phyloP scores from a whole-genome alignment of 2,329 filamentous ascomycete species.

The Aspergillus calidoustus region DNA sequence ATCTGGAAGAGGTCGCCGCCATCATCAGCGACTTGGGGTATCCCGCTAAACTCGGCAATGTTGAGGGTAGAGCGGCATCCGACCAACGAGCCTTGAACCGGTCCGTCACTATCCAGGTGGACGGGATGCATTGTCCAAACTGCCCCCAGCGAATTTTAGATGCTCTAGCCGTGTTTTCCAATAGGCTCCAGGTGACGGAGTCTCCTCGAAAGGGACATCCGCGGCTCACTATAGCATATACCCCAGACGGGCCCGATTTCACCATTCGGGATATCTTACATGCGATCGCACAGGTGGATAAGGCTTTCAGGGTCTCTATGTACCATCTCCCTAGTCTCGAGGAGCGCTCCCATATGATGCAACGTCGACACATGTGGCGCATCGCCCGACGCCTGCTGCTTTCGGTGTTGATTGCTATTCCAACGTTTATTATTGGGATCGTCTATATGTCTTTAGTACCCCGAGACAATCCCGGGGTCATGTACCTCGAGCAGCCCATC shows the following conservation, averaged over 20 bases:
- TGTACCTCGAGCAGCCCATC: conserved; percentile 72
- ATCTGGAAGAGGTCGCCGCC: too few species aligned
- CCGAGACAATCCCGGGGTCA: conserved; percentile 57
- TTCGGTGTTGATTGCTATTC: neutral
- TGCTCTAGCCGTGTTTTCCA: neutral
- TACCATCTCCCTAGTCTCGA: too few species aligned
- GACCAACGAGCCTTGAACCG: neutral
- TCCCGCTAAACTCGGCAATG: too few species aligned
- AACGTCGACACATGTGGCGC: neutral
- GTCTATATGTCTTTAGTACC: too few species aligned
- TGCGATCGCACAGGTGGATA: neutral
- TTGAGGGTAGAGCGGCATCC: too few species aligned
- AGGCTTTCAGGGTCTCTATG: too few species aligned
- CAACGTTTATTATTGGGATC: neutral
- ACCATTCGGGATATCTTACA: conserved; percentile 5
- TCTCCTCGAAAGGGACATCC: neutral
- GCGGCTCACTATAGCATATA: conserved; percentile 5
- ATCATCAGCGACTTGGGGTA: too few species aligned
- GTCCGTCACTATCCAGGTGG: conserved; percentile 2
- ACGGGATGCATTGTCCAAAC: neutral
- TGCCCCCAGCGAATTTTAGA: conserved; percentile 3
- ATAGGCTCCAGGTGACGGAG: neutral
- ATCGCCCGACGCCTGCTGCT: neutral
- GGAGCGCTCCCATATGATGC: neutral
- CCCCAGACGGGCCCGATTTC: conserved; percentile 1